Percentiles rank a stretch among this genome's conserved stretches.
These are phyloP conservation scores for Sambucus nigra DNA, from an alignment of 129 eudicot species.

Conservation along the genomic window DNA sequence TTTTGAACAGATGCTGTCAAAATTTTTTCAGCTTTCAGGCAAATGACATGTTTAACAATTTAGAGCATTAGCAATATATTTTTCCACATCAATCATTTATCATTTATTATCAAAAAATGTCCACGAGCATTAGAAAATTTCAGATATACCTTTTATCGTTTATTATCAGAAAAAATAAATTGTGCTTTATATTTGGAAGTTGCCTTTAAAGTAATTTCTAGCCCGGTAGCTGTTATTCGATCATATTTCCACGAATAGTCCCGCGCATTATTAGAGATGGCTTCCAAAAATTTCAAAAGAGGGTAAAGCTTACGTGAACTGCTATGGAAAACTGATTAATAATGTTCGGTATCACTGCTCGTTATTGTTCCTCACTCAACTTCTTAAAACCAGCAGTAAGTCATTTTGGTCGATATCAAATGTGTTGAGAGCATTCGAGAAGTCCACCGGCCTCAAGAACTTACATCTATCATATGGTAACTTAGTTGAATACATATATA, in stretches of 20 bases:
- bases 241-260: too few relatives aligned
- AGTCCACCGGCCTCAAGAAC: constrained; percentile 47
- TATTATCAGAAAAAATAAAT: too few relatives aligned
- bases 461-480: constrained; percentile 23
- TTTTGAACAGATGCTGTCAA: constrained; percentile 50
- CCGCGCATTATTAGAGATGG: too few relatives aligned
- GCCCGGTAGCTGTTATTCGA: too few relatives aligned
- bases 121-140: too few relatives aligned
- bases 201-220: too few relatives aligned
- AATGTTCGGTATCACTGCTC: constrained; percentile 34
- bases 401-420: constrained; percentile 73
- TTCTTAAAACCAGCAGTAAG: constrained; percentile 40
- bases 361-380: constrained; percentile 28
- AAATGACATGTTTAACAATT: too few relatives aligned
- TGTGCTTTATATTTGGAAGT: too few relatives aligned
- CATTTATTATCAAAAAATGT: too few relatives aligned
- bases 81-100: too few relatives aligned
- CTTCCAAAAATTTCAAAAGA: neutral
- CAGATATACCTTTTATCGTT: too few relatives aligned
- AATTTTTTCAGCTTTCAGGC: neutral
- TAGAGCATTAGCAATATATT: too few relatives aligned
- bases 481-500: constrained; percentile 15
- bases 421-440: constrained; percentile 50
- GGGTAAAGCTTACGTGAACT: constrained; percentile 31
- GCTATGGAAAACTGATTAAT: constrained; percentile 40